Conservation (phyloP, 1,139 yeast species). For the Hanseniaspora sp. region DNA sequence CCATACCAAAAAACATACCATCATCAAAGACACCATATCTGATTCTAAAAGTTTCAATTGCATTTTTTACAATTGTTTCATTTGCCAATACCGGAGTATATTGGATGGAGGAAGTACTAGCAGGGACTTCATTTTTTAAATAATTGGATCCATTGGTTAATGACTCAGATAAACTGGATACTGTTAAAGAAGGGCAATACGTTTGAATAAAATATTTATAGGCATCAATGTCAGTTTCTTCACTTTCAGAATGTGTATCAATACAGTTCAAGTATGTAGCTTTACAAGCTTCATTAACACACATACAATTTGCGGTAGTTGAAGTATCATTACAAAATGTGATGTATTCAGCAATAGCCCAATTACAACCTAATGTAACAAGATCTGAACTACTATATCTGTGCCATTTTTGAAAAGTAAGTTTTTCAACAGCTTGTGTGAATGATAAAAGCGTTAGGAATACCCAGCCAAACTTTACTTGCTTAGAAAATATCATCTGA, state of each 20-base stretch:
- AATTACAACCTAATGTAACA: conserved; percentile 23
- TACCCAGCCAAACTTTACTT: not conserved
- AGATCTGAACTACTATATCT: conserved; percentile 20
- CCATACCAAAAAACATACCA: conserved; percentile 41
- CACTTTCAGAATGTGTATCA: conserved; percentile 17
- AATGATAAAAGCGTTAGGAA: not conserved
- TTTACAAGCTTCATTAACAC: conserved; percentile 25
- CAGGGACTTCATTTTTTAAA: conserved; percentile 27
- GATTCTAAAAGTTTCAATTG: conserved; percentile 30
- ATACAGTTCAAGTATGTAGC: conserved; percentile 27
- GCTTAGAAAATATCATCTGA: not conserved
- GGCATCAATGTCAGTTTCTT: conserved; percentile 18
- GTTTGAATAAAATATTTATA: conserved; percentile 19
- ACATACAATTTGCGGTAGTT: conserved; percentile 21
- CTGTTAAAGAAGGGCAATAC: conserved; percentile 25
- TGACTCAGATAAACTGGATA: conserved; percentile 30
- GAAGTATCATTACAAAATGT: conserved; percentile 21
- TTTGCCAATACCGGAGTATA: conserved; percentile 27
- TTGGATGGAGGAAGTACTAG: conserved; percentile 25
- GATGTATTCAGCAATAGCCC: conserved; percentile 22
- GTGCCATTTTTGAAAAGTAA: conserved; percentile 12
- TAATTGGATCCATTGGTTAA: conserved; percentile 35
- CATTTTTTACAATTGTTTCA: conserved; percentile 29
- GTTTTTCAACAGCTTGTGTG: conserved; percentile 4
- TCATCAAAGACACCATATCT: conserved; percentile 34